Evolutionary conservation across 2,329 filamentous ascomycete species (phyloP), one percentile per base, ranked within the genome.

Genomic region (Corinectria fuckeliana): DNA sequence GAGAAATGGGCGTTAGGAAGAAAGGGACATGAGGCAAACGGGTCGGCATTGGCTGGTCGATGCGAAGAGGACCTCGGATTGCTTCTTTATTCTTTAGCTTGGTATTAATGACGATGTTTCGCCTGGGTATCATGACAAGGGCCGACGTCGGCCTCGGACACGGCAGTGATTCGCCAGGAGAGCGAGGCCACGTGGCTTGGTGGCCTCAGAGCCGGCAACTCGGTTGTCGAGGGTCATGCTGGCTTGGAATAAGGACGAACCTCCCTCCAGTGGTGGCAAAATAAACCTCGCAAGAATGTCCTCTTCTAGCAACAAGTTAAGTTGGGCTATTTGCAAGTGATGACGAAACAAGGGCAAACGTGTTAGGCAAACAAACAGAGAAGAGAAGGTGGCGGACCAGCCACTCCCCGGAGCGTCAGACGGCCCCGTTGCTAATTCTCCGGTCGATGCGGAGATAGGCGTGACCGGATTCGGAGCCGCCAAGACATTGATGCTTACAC

Each of bases 1-100:
- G 50, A 48, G 51, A 50, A 23, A 30, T 42, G 14, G 65, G 63
- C 59, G 66, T 65, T 65, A 44, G 18, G 50, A 50, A 53, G 53
- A 45, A 30, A 54, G 28, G 34, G 30, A 23, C 21, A 21, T 26
- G 39, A 44, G 30, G 41, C 41, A 20, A 42, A 48, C n/a, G 25
- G 10, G 16, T 16, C 10, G 36, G 42, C 32, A 58, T 48, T 47
- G 34, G 32, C 38, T n/a, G 36, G 34, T 18, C 25, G 25, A 49
- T 26, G 28, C 18, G 36, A 60, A 5, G 48, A 60, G 8, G 48
- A 21, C 41, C 9, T 26, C 20, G 34, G 10, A 44, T 36, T 51
- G 25, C 18, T 39, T 42, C 30, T 32, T 28, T 36, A 50, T 39
- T 14, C 25, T 58, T 41, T 44, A 38, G n/a, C 41, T 48, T 49